Conservation (phyloP, 495 filamentous ascomycete species). For the Talaromyces liani region DNA sequence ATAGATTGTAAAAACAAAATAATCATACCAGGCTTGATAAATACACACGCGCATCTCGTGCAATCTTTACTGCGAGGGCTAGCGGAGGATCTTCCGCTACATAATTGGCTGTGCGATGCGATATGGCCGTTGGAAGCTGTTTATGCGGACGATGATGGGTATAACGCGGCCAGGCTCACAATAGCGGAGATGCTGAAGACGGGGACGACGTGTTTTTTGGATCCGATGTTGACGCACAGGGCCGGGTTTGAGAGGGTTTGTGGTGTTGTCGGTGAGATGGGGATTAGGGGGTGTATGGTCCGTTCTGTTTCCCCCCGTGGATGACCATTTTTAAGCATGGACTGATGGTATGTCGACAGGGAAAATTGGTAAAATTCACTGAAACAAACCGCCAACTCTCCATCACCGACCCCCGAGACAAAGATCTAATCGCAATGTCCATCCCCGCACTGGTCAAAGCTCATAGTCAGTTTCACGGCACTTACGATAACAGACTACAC, state of each 20-base stretch:
- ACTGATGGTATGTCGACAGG: conserved; percentile 5
- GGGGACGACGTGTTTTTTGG: conserved; percentile 45
- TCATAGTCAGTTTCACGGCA: conserved; percentile 27
- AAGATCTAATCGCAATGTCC: conserved; percentile 23
- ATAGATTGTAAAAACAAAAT: conserved; percentile 31
- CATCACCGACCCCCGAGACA: conserved; percentile 27
- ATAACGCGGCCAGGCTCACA: conserved; percentile 37
- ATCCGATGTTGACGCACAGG: conserved; percentile 42
- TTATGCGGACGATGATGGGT: conserved; percentile 37
- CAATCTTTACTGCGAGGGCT: conserved; percentile 42
- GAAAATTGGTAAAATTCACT: conserved; percentile 28
- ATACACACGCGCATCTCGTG: conserved; percentile 42
- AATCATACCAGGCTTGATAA: conserved; percentile 41
- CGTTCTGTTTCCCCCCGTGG: not conserved
- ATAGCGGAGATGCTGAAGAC: conserved; percentile 44
- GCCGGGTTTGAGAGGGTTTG: conserved; percentile 40
- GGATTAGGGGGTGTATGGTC: conserved; percentile 41
- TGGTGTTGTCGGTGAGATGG: conserved; percentile 38
- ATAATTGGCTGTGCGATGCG: conserved; percentile 39
- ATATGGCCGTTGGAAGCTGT: conserved; percentile 43
- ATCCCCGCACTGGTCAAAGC: conserved; percentile 15
- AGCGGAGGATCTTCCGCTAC: conserved; percentile 38
- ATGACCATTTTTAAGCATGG: too few relatives aligned
- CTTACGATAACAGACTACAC: conserved; percentile 36
- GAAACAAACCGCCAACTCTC: conserved; percentile 23